Percentiles rank a stretch among this genome's conserved stretches.
Evolutionary conservation across 192 early-diverging fungal species (phyloP).

Genomic region (Dispira simplex): DNA sequence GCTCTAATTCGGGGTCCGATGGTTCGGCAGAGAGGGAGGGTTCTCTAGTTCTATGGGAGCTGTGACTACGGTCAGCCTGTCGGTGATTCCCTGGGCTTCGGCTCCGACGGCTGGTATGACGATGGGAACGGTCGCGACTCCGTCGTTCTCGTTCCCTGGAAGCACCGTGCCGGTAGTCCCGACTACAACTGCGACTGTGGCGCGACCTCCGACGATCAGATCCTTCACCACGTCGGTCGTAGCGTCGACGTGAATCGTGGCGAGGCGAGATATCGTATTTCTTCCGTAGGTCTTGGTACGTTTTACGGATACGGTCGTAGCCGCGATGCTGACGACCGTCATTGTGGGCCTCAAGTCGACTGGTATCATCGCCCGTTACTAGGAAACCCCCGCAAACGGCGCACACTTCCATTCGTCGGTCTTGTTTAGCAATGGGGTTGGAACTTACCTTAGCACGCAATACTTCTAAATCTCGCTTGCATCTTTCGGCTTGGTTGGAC

Average conservation of each 20-base stretch:
- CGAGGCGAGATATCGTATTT: conserved; percentile 7
- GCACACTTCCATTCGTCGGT: conserved; percentile 65
- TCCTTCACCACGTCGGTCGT: neutral
- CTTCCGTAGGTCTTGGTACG: conserved; percentile 48
- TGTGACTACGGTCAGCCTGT: neutral
- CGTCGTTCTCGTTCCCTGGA: conserved; percentile 10
- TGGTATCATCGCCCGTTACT: conserved; percentile 69
- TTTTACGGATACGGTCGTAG: conserved; percentile 58
- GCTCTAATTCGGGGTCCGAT: no score
- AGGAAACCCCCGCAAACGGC: conserved; percentile 73
- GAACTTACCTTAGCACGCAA: conserved; percentile 17
- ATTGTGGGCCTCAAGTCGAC: conserved; percentile 64
- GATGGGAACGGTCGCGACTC: conserved; percentile 15
- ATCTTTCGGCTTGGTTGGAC: conserved; percentile 43
- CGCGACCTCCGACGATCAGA: neutral
- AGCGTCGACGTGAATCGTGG: neutral
- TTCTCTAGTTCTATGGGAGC: no score
- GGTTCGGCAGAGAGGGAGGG: no score
- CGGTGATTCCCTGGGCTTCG: conserved; percentile 10
- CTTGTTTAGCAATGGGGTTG: conserved; percentile 49
- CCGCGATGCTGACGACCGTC: conserved; percentile 77
- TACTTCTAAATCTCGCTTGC: conserved; percentile 41
- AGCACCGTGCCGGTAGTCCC: conserved; percentile 7
- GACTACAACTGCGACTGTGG: neutral
- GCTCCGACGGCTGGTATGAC: conserved; percentile 12